Base-by-base conservation (phyloP, 352 stramenopile genomes). In the Pythium coloratum region DNA sequence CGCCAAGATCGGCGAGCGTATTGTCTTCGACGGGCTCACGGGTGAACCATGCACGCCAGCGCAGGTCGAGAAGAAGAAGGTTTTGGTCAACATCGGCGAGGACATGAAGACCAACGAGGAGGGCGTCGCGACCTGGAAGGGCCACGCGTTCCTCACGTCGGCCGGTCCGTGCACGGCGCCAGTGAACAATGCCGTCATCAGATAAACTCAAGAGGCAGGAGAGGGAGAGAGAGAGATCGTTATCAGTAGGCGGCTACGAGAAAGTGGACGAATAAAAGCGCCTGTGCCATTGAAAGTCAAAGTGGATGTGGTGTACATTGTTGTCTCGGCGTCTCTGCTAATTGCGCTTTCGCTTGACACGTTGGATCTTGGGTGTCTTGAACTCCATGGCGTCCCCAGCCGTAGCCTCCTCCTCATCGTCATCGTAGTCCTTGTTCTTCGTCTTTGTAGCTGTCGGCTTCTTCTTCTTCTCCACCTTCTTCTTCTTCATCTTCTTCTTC, bases 41-140 rank as follows among this genome's bases (percentile, higher is more conserved):
- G 88, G 88, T 30, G 86, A 94, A 59, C 88, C 86, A 3, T 86
- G 84, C 59, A 91, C 88, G 9, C 86, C 88, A 2, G 86, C 86
- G 49, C 88, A 95, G 69, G 83, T 95, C 36, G 88, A 95, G 77
- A 95, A 95, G 83, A 95, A 94, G 73, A 95, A 95, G 76, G 88
- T 95, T 61, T 73, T 95, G n/a, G 69, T 85, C 50, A 77, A 77
- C 51, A 66, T 92, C 46, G 87, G 84, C 53, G 78, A 92, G 42
- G 84, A 93, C 71, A 90, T 95, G 83, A 89, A 85, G 75, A 94
- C 88, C 56, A 82, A 94, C 68, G 83, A 71, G 13, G 66, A 82
- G 14, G 86, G 88, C 56, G 72, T 96, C 8, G 88, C 88, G 62
- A 93, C 86, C 73, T 96, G 86, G 86, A 90, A 93, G 71, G 82